phyloP scores from a whole-genome alignment of 2,329 filamentous ascomycete genomes.

The Neoarthrinium moseri region DNA sequence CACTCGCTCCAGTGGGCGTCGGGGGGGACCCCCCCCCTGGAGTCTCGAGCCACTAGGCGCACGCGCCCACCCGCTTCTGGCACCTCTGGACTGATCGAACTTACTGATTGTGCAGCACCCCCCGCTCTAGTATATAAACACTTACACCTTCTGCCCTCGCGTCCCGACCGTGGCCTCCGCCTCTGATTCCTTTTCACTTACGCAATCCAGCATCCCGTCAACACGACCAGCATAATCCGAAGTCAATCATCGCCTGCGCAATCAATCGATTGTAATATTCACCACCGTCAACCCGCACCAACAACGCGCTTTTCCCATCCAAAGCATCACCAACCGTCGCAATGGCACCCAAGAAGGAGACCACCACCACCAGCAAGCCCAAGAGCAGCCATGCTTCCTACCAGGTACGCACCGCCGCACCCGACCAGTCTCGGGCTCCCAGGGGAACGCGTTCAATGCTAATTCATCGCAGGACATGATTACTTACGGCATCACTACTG shows the following conservation, averaged over 20 bases:
- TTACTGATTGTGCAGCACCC: slow-evolving; percentile 5
- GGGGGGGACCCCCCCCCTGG: not conserved
- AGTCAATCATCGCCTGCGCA: not conserved
- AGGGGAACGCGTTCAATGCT: slow-evolving; percentile 25
- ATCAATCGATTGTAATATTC: slow-evolving; percentile 4
- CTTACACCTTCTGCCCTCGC: slow-evolving; percentile 8
- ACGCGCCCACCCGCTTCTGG: slow-evolving; percentile 9
- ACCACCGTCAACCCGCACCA: not conserved
- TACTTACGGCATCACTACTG: slow-evolving; percentile 59
- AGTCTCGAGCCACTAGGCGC: slow-evolving; percentile 6
- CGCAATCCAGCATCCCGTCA: not conserved
- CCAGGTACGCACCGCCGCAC: slow-evolving; percentile 46
- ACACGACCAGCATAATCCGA: not conserved
- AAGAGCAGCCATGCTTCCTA: slow-evolving; percentile 55
- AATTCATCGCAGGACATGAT: slow-evolving; percentile 57
- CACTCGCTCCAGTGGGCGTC: no score
- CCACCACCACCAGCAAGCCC: slow-evolving; percentile 35
- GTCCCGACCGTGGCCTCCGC: slow-evolving; percentile 8
- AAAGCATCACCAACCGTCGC: slow-evolving; percentile 5
- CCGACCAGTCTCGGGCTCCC: slow-evolving; percentile 13
- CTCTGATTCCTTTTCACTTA: slow-evolving; percentile 2
- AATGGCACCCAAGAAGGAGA: slow-evolving; percentile 10
- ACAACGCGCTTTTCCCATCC: not conserved
- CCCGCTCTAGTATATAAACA: slow-evolving; percentile 12
- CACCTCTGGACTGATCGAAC: not conserved